A percentile compares a stretch with the other conserved stretches of the same genome.
These are phyloP conservation scores for Penicillium sp. DNA, from an alignment of 2,329 filamentous ascomycete species.

Conservation along the genomic window DNA sequence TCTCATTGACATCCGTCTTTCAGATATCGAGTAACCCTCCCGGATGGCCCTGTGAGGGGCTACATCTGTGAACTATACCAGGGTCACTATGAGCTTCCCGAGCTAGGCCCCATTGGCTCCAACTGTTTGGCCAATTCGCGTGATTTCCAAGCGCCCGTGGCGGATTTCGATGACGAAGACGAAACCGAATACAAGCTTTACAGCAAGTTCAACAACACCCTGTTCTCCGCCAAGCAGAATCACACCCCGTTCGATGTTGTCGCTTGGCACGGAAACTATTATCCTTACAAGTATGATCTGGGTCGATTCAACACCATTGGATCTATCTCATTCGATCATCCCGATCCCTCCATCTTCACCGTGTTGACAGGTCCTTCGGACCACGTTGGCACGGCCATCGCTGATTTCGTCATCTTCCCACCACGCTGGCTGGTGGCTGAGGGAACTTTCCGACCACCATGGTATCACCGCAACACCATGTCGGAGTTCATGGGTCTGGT, in stretches of 20 bases:
- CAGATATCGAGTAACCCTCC: conserved; percentile 67
- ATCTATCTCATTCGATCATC: conserved; percentile 73
- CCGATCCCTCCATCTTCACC: conserved; percentile 76
- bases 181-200: conserved; percentile 57
- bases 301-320: conserved; percentile 75
- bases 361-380: conserved; percentile 62
- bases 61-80: conserved; percentile 76
- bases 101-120: conserved; percentile 72
- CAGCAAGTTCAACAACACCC: conserved; percentile 66
- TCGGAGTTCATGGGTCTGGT: conserved; percentile 69
- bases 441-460: conserved; percentile 61
- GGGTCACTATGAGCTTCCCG: conserved; percentile 70
- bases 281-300: conserved; percentile 80
- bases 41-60: conserved; percentile 63
- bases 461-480: conserved; percentile 67
- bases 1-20: background rate
- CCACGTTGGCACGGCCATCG: conserved; percentile 62
- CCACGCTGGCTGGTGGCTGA: conserved; percentile 65
- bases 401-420: conserved; percentile 67
- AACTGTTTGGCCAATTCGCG: conserved; percentile 73
- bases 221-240: conserved; percentile 65
- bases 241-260: conserved; percentile 79
- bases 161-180: conserved; percentile 65
- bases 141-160: conserved; percentile 74
- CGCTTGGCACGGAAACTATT: conserved; percentile 78